These are phyloP conservation scores for Ensete glaucum DNA, from an alignment of 176 grass and related monocot genomes.

Conservation along the genomic window DNA sequence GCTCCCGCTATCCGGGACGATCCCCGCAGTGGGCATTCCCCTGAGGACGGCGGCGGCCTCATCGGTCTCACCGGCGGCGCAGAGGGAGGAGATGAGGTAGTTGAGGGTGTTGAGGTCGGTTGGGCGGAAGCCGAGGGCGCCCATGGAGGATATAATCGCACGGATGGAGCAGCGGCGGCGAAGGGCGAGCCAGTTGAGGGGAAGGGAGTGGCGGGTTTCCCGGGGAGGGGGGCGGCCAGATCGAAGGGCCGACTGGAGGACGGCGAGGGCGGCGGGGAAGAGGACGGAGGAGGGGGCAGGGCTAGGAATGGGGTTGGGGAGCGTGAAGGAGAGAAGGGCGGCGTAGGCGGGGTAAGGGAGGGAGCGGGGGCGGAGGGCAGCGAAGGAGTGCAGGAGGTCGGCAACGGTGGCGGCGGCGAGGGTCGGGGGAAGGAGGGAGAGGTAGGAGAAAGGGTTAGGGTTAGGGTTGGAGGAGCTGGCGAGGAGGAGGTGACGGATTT, in stretches of 20 bases:
- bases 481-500: constrained; percentile 5
- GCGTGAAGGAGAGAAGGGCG: constrained; percentile 4
- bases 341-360: constrained; percentile 1
- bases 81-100: constrained; percentile 16
- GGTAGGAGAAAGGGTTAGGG: constrained; percentile 11
- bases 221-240: constrained; percentile 7
- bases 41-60: constrained; percentile 7
- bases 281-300: neutral
- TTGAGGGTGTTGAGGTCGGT: constrained; percentile 15
- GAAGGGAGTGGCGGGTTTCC: constrained; percentile 13
- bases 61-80: neutral
- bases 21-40: constrained; percentile 6
- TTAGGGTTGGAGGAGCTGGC: neutral
- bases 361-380: constrained; percentile 5
- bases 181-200: constrained; percentile 6
- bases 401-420: constrained; percentile 10
- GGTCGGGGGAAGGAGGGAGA: constrained; percentile 11
- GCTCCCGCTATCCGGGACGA: constrained; percentile 8
- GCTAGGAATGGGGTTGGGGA: neutral
- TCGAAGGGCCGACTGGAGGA: constrained; percentile 13
- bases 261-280: neutral
- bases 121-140: constrained; percentile 9
- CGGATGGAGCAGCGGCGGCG: constrained; percentile 2
- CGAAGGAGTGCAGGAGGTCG: constrained; percentile 11
- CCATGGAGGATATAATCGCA: neutral